A percentile compares a stretch with the other conserved stretches of the same genome.
Conservation (phyloP, 371 early-diverging fungal species). For the Mucor sp. region DNA sequence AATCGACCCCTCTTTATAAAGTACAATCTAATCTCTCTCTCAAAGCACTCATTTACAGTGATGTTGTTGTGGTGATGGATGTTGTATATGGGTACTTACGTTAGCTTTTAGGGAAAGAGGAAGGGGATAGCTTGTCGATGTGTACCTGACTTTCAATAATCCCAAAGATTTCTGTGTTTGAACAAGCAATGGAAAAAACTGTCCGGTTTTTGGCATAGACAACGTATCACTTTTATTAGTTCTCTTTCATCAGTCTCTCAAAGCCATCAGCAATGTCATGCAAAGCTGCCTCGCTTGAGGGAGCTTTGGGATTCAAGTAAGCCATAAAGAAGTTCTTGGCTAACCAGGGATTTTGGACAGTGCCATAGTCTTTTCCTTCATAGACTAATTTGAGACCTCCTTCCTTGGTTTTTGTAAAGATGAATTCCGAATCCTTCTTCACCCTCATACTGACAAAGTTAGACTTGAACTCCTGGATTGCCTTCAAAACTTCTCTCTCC, state of each 20-base stretch:
- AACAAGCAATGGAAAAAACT: not conserved
- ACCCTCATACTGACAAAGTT: constrained; percentile 64
- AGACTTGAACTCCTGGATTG: constrained; percentile 62
- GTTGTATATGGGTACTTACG: not conserved
- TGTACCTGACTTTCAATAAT: constrained; percentile 3
- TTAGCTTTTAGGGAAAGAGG: constrained; percentile 5
- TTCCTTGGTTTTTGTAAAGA: constrained; percentile 64
- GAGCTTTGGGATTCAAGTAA: constrained; percentile 60
- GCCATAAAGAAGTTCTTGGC: constrained; percentile 65
- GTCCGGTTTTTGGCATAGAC: not conserved
- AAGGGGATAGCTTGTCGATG: not conserved
- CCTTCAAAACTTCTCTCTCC: constrained; percentile 51
- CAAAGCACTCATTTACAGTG: not conserved
- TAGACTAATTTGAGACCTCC: constrained; percentile 60
- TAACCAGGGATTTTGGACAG: constrained; percentile 60
- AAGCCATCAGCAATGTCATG: constrained; percentile 25
- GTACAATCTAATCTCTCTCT: not conserved
- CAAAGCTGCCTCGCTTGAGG: constrained; percentile 51
- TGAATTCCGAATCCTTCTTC: constrained; percentile 58
- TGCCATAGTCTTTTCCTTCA: constrained; percentile 59
- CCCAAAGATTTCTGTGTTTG: not conserved
- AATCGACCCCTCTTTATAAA: not conserved
- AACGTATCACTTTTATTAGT: constrained; percentile 2
- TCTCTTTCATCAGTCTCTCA: constrained; percentile 19
- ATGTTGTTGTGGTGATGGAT: not conserved